These are phyloP conservation scores for Talaromyces sp. DNA, from an alignment of 2,329 filamentous ascomycete species.

Conservation along the genomic window DNA sequence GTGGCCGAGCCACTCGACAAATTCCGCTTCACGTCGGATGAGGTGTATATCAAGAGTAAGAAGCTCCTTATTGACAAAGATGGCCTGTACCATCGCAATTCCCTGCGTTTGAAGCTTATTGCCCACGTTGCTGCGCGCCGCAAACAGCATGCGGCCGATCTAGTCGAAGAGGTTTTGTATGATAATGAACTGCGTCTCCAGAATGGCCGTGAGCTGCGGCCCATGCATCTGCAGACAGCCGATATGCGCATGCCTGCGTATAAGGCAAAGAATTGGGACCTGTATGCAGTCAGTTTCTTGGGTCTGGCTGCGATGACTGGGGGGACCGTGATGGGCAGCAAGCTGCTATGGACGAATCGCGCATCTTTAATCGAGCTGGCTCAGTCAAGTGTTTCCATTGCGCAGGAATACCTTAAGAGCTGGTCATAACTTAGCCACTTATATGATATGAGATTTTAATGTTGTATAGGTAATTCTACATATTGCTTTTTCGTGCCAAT, in stretches of 20 bases:
- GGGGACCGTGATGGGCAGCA: slow-evolving; percentile 11
- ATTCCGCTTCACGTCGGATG: slow-evolving; percentile 33
- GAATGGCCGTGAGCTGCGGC: slow-evolving; percentile 26
- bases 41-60: slow-evolving; percentile 33
- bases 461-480: too few relatives aligned
- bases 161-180: slow-evolving; percentile 46
- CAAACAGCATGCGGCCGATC: slow-evolving; percentile 42
- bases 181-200: slow-evolving; percentile 32
- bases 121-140: slow-evolving; percentile 38
- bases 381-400: slow-evolving; percentile 2
- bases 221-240: slow-evolving; percentile 49
- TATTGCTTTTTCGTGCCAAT: too few relatives aligned
- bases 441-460: too few relatives aligned
- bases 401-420: not conserved
- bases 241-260: slow-evolving; percentile 44
- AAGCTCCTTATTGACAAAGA: slow-evolving; percentile 32
- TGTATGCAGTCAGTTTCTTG: slow-evolving; percentile 24
- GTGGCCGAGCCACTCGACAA: slow-evolving; percentile 41
- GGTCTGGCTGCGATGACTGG: slow-evolving; percentile 11
- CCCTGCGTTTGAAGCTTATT: slow-evolving; percentile 41
- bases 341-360: slow-evolving; percentile 16
- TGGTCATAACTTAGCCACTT: not conserved
- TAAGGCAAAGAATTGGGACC: slow-evolving; percentile 44
- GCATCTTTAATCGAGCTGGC: not conserved
- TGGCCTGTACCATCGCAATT: slow-evolving; percentile 35